Conservation (phyloP, 768 basidiomycete species). For the Lentinula boryana region DNA sequence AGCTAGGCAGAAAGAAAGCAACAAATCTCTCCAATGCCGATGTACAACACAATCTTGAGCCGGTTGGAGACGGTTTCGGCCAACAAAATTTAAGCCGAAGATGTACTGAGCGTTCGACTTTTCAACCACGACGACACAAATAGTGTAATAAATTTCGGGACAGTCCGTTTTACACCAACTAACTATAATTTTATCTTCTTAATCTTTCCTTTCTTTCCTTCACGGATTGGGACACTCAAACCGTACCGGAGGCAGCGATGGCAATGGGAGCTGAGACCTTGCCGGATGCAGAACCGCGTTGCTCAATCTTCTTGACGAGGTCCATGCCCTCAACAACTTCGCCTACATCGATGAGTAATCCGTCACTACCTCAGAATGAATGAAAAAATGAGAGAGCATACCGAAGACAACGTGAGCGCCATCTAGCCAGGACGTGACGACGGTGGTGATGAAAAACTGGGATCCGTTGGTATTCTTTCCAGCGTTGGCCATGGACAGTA, state of each 20-base stretch:
- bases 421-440: conserved; percentile 89
- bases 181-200: conserved; percentile 6
- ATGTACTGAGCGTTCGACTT: too few species aligned
- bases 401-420: conserved; percentile 8
- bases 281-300: not conserved
- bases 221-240: not conserved
- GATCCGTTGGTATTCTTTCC: conserved; percentile 90
- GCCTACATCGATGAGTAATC: not conserved
- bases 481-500: conserved; percentile 73
- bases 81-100: too few species aligned
- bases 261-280: not conserved
- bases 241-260: conserved; percentile 1
- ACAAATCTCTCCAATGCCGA: too few species aligned
- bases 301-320: conserved; percentile 3
- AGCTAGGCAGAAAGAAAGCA: too few species aligned
- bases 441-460: conserved; percentile 98
- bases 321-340: conserved; percentile 4
- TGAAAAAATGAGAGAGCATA: not conserved
- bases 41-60: too few species aligned
- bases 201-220: not conserved
- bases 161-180: not conserved
- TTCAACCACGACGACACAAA: not conserved
- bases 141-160: not conserved
- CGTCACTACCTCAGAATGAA: not conserved
- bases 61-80: too few species aligned